Evolutionary conservation across 169 alveolate genomes (phyloP), one percentile per base, ranked within the genome.

Genomic region (Cryptosporidium ubiquitum): DNA sequence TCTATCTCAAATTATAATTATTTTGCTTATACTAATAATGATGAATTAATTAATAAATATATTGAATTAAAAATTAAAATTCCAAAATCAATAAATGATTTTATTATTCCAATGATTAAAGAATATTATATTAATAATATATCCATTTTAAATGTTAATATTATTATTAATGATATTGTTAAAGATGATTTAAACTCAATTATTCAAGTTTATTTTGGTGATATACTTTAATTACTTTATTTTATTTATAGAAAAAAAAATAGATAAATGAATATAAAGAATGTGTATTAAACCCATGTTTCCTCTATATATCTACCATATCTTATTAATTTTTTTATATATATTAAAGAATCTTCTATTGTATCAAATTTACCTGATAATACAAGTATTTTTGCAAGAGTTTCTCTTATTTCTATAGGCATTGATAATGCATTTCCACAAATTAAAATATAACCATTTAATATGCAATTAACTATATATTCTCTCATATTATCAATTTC

Each of bases 221-320:
- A 40, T 42, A 44, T 69, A 69, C 61, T 44, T 69, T 42, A 40
- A 1, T 40, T 7, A 37, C 4, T 68, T 23, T 16, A 33, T 12
- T 60, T 12, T 60, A 16, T 60, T 60, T n/a, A 0, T 60, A 18
- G 18, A 60, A 20, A 60, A 14, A 49, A 49, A 49, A n/a, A n/a
- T 0, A 49, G 18, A 0, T 49, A 49, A 12, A 49, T 14, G 58
- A 14, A 49, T 49, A 14, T 14, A 49, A 49, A n/a, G 58, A 49
- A 14, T 0, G n/a, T n/a, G n/a, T 18, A 29, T 20, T 74, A 79
- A 6, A 29, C 40, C 89, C 89, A 79, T 79, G 89, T 79, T 29
- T 79, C 89, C 40, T 79, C 89, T 31, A 79, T 79, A 58, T 79
- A 79, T 47, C 89, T 79, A 18, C 89, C 89, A 61, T 79, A 61